A percentile compares a stretch with the other conserved stretches of the same genome.
These are phyloP conservation scores for Phytopythium aichiense DNA, from an alignment of 352 stramenopile species.

Conservation along the genomic window DNA sequence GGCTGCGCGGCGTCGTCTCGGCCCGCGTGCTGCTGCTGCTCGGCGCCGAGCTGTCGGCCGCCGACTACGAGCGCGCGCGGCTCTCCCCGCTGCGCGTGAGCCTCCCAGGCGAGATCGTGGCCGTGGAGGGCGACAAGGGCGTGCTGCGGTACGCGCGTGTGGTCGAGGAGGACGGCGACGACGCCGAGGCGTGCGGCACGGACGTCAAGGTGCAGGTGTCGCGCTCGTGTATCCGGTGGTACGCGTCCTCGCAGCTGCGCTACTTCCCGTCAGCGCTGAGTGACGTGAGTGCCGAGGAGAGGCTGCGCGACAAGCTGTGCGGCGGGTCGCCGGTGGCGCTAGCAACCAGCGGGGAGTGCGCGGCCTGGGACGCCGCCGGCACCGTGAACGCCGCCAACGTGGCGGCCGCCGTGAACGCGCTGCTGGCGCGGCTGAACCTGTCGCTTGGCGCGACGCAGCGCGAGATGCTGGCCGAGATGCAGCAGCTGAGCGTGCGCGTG, in stretches of 20 bases:
- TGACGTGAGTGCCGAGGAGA: background rate
- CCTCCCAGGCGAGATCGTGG: conserved; percentile 46
- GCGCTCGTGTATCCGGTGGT: conserved; percentile 32
- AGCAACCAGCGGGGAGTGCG: background rate
- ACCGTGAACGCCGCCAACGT: conserved; percentile 16
- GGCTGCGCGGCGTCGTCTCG: conserved; percentile 15
- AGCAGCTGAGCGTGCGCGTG: conserved; percentile 33
- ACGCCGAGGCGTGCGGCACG: conserved; percentile 14
- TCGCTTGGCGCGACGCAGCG: conserved; percentile 44
- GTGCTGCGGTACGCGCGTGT: conserved; percentile 36
- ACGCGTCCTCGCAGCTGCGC: conserved; percentile 40
- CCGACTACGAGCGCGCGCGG: conserved; percentile 25
- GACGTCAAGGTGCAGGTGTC: conserved; percentile 42
- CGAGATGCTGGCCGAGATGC: conserved; percentile 39
- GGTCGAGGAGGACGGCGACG: conserved; percentile 16
- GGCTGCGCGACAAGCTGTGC: background rate
- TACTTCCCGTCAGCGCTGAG: conserved; percentile 34
- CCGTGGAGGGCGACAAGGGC: conserved; percentile 21
- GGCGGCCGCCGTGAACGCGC: conserved; percentile 38
- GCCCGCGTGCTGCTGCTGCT: conserved; percentile 22
- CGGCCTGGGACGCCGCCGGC: background rate
- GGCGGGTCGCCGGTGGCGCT: background rate
- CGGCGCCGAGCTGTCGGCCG: conserved; percentile 26
- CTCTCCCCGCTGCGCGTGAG: conserved; percentile 32
- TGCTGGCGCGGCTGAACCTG: conserved; percentile 42